Evolutionary conservation across 768 basidiomycete genomes (phyloP).

Genomic region (Leccinum arenicola): DNA sequence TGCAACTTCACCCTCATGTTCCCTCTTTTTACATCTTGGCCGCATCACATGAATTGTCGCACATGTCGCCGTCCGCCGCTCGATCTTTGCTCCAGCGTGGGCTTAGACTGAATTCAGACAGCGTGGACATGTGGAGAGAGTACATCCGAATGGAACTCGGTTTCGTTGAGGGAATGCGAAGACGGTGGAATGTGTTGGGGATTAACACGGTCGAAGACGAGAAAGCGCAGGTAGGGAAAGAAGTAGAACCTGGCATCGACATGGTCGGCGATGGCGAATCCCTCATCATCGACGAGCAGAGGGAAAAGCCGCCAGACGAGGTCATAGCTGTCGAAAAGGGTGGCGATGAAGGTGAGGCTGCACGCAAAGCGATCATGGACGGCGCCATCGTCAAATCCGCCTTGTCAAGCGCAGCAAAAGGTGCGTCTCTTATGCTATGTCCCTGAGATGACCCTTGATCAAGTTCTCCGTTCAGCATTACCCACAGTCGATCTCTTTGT

Average conservation of each 20-base stretch:
- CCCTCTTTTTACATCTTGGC: constrained; percentile 80
- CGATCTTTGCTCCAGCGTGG: constrained; percentile 84
- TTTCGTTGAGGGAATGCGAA: constrained; percentile 75
- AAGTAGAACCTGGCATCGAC: constrained; percentile 26
- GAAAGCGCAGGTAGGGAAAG: constrained; percentile 14
- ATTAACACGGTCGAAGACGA: constrained; percentile 36
- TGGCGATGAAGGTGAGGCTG: constrained; percentile 49
- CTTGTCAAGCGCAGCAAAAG: constrained; percentile 71
- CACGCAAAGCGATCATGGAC: constrained; percentile 65
- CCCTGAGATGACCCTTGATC: constrained; percentile 11
- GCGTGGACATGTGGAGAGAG: constrained; percentile 79
- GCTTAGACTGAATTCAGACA: constrained; percentile 71
- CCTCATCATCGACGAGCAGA: constrained; percentile 21
- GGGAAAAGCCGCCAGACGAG: constrained; percentile 24
- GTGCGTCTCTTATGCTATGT: constrained; percentile 37
- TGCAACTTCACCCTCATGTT: constrained; percentile 82
- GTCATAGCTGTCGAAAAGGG: constrained; percentile 34
- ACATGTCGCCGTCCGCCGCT: constrained; percentile 72
- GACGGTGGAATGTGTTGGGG: constrained; percentile 80
- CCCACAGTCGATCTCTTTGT: constrained; percentile 41
- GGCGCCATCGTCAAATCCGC: constrained; percentile 80
- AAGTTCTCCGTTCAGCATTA: constrained; percentile 31
- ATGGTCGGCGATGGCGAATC: constrained; percentile 11
- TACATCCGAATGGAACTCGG: constrained; percentile 89
- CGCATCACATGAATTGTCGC: constrained; percentile 77